phyloP scores from a whole-genome alignment of 176 grass and related monocot species.

The Oropetium thomaeum region DNA sequence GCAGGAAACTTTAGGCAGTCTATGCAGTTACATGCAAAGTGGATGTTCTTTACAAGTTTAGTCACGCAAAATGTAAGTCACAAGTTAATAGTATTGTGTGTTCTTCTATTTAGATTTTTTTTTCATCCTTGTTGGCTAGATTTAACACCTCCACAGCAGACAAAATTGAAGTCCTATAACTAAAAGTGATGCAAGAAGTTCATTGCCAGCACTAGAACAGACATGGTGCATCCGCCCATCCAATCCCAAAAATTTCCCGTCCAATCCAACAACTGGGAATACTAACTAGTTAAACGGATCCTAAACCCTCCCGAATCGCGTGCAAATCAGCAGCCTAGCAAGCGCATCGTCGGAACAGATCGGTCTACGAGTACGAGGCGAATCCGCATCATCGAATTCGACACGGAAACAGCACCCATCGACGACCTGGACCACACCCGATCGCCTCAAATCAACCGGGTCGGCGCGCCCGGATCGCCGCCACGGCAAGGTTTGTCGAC shows the following conservation, averaged over 20 bases:
- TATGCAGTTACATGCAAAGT: background rate
- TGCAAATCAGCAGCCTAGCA: no score
- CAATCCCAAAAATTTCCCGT: no score
- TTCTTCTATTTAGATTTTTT: background rate
- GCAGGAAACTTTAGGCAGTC: background rate
- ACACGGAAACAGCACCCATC: background rate
- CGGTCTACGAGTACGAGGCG: no score
- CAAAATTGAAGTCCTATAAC: background rate
- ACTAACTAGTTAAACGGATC: no score
- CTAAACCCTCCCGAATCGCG: no score
- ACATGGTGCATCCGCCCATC: background rate
- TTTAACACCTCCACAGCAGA: background rate
- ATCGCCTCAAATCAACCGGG: constrained; percentile 11
- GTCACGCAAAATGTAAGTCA: background rate
- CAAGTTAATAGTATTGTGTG: background rate
- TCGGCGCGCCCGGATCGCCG: no score
- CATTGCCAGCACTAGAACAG: background rate
- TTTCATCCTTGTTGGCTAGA: no score
- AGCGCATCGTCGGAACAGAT: no score
- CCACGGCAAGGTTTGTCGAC: no score
- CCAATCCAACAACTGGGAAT: no score
- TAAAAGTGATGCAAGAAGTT: background rate
- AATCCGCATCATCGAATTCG: background rate
- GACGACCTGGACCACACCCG: background rate
- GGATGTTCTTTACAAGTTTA: background rate